Percentiles rank a stretch among this genome's conserved stretches.
phyloP scores from a whole-genome alignment of 1,284 basidiomycete genomes.

The Polyporus tsugae region DNA sequence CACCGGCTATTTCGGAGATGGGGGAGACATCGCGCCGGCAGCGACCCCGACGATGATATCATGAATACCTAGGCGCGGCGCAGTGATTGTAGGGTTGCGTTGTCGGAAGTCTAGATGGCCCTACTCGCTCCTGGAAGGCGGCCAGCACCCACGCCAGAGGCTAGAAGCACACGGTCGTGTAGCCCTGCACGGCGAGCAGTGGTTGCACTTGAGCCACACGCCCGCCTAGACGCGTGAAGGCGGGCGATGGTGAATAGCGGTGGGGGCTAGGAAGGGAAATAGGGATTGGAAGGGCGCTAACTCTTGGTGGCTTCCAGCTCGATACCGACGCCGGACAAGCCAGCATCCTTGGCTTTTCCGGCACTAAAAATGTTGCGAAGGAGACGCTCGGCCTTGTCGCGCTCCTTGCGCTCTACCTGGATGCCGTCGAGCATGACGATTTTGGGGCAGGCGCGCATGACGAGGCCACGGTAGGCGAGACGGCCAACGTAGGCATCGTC shows the following conservation, averaged over 20 bases:
- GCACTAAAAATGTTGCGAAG: constrained; percentile 62
- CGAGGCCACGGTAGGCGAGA: constrained; percentile 85
- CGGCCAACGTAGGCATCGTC: constrained; percentile 87
- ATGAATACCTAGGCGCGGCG: constrained; percentile 12
- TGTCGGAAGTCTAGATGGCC: neutral
- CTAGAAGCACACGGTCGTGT: constrained; percentile 3
- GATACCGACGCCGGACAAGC: constrained; percentile 19
- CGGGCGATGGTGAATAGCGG: neutral
- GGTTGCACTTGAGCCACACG: neutral
- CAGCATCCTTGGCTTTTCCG: constrained; percentile 42
- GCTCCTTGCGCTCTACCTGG: constrained; percentile 80
- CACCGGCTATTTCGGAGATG: constrained; percentile 15
- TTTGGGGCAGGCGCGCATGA: constrained; percentile 77
- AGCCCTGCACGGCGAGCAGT: neutral
- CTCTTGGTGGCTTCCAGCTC: constrained; percentile 19
- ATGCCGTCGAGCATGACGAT: constrained; percentile 86
- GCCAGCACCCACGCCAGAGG: constrained; percentile 14
- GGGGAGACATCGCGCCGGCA: neutral
- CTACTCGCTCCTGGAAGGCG: constrained; percentile 7
- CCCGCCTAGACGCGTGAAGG: neutral
- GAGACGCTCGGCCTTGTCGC: constrained; percentile 78
- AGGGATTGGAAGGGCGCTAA: constrained; percentile 11
- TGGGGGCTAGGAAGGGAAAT: neutral
- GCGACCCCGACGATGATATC: neutral
- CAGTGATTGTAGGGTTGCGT: constrained; percentile 3